These are phyloP conservation scores for Leccinum subspadiceum DNA, from an alignment of 1,284 basidiomycete genomes.

Conservation along the genomic window DNA sequence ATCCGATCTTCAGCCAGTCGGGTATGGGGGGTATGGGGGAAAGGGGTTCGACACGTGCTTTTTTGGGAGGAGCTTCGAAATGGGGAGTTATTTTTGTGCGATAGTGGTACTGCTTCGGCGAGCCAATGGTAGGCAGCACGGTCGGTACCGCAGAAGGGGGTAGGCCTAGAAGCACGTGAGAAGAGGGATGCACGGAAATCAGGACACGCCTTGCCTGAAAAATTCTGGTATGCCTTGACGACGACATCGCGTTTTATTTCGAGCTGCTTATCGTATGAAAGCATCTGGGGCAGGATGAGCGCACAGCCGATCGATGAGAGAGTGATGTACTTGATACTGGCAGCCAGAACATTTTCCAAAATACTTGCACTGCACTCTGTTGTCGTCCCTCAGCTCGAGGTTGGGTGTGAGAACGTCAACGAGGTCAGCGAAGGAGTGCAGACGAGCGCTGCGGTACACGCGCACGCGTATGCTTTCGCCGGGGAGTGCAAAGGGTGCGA, in stretches of 20 bases:
- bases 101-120: conserved; percentile 88
- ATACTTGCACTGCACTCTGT: conserved; percentile 74
- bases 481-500: conserved; percentile 82
- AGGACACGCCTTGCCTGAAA: conserved; percentile 52
- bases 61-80: conserved; percentile 79
- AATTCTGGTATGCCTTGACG: conserved; percentile 81
- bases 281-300: conserved; percentile 54
- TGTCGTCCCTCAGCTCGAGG: conserved; percentile 61
- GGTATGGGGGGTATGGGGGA: conserved; percentile 39
- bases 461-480: conserved; percentile 74
- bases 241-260: conserved; percentile 86
- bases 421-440: conserved; percentile 78
- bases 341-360: conserved; percentile 82
- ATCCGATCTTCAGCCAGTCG: conserved; percentile 83
- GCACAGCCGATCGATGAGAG: not conserved
- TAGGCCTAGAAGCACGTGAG: conserved; percentile 45
- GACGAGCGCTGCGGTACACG: conserved; percentile 63
- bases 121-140: conserved; percentile 77
- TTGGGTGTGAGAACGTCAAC: conserved; percentile 70
- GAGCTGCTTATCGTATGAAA: conserved; percentile 86
- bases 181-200: not conserved
- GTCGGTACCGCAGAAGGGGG: conserved; percentile 57
- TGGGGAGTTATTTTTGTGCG: conserved; percentile 98
- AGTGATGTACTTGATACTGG: conserved; percentile 63
- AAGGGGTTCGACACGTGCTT: conserved; percentile 38